phyloP scores from a whole-genome alignment of 2,329 filamentous ascomycete genomes.

The Venturia asperata region DNA sequence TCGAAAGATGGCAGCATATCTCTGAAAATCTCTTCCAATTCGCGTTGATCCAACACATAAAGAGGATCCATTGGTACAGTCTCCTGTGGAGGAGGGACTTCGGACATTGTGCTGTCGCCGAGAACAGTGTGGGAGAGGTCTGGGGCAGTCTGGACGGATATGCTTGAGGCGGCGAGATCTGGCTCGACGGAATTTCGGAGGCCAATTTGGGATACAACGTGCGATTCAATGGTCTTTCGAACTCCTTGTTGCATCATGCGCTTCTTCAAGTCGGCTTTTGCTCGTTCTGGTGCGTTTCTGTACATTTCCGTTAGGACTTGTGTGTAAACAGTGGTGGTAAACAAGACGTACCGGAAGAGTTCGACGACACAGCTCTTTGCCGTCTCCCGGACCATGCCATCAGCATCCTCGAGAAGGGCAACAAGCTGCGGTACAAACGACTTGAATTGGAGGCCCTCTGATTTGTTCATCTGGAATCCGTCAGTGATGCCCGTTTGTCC shows the following conservation, averaged over 20 bases:
- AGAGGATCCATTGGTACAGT: slow-evolving; percentile 67
- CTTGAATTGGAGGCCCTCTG: slow-evolving; percentile 72
- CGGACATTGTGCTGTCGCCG: slow-evolving; percentile 37
- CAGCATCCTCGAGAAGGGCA: slow-evolving; percentile 81
- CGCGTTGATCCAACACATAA: slow-evolving; percentile 75
- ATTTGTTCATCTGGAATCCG: slow-evolving; percentile 63
- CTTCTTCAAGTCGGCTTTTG: slow-evolving; percentile 81
- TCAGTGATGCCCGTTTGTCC: slow-evolving; percentile 19
- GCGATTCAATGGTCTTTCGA: slow-evolving; percentile 73
- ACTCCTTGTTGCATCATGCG: slow-evolving; percentile 80
- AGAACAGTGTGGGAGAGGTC: slow-evolving; percentile 24
- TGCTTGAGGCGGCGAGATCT: slow-evolving; percentile 36
- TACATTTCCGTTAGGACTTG: slow-evolving; percentile 22
- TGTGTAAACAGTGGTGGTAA: slow-evolving; percentile 10
- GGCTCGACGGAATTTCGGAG: slow-evolving; percentile 37
- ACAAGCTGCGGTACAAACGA: slow-evolving; percentile 76
- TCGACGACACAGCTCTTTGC: slow-evolving; percentile 80
- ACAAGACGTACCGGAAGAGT: slow-evolving; percentile 61
- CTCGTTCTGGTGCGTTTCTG: slow-evolving; percentile 69
- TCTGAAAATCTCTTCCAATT: slow-evolving; percentile 80
- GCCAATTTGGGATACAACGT: slow-evolving; percentile 68
- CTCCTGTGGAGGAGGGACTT: slow-evolving; percentile 58
- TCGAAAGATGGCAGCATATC: slow-evolving; percentile 79
- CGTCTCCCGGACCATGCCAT: slow-evolving; percentile 75
- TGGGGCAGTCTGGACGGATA: slow-evolving; percentile 28